These are phyloP conservation scores for Ensete glaucum DNA, from an alignment of 176 grass and related monocot species.

Conservation along the genomic window DNA sequence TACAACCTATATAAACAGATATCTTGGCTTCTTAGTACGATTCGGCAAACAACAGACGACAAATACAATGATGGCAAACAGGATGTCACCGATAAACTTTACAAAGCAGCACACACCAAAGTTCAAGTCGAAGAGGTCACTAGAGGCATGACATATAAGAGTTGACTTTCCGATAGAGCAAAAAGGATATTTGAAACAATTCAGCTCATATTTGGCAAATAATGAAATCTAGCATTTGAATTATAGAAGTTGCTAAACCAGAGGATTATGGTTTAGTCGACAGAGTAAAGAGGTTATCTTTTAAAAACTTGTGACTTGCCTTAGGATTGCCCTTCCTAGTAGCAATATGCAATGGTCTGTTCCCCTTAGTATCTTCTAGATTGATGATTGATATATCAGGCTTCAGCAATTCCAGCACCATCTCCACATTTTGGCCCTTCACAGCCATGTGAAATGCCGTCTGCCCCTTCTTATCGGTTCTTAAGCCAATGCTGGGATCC, in stretches of 20 bases:
- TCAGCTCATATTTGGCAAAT: too few species aligned
- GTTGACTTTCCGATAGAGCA: neutral
- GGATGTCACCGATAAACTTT: too few species aligned
- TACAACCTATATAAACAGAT: too few species aligned
- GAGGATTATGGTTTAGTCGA: neutral
- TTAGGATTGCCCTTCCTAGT: constrained; percentile 12
- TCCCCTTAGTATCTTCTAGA: constrained; percentile 17
- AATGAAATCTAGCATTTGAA: neutral
- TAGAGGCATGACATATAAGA: neutral
- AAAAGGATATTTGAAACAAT: too few species aligned
- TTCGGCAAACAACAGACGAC: too few species aligned
- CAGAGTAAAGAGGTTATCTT: neutral
- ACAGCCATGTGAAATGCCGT: constrained; percentile 22
- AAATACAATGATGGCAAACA: too few species aligned
- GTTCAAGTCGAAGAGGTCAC: neutral
- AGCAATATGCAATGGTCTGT: constrained; percentile 19
- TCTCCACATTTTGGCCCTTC: constrained; percentile 16
- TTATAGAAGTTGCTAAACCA: neutral
- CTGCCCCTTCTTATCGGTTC: constrained; percentile 21
- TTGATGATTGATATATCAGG: constrained; percentile 14
- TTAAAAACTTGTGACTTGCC: neutral
- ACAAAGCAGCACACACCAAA: too few species aligned
- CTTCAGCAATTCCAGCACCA: constrained; percentile 13
- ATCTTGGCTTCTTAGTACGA: too few species aligned
- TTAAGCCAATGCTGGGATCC: constrained; percentile 9